Conservation (phyloP, 2,329 filamentous ascomycete species). For the Apiospora koreana region DNA sequence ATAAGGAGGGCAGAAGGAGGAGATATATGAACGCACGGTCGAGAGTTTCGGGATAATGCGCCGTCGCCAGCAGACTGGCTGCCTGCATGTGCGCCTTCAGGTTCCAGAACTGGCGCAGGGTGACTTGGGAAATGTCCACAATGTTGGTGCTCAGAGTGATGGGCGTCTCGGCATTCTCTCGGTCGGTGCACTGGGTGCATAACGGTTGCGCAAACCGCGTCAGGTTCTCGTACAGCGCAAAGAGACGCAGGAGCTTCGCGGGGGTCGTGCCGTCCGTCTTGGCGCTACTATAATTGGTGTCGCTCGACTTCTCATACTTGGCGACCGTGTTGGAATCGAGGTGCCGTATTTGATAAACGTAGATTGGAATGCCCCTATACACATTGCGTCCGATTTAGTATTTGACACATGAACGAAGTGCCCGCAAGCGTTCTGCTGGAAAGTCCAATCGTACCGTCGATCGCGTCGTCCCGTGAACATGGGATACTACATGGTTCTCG, state of each 20-base stretch:
- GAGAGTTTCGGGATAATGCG: slow-evolving; percentile 92
- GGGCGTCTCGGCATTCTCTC: slow-evolving; percentile 75
- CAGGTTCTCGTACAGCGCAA: slow-evolving; percentile 91
- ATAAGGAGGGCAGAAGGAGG: not conserved
- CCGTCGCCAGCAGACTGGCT: slow-evolving; percentile 83
- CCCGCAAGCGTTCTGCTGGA: not conserved
- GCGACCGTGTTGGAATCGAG: slow-evolving; percentile 81
- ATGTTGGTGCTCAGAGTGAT: slow-evolving; percentile 94
- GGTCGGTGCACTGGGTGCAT: slow-evolving; percentile 72
- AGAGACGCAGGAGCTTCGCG: slow-evolving; percentile 78
- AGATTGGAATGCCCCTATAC: slow-evolving; percentile 81
- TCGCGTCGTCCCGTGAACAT: slow-evolving; percentile 94
- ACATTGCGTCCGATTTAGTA: not conserved
- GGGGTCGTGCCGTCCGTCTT: slow-evolving; percentile 67
- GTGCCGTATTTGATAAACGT: slow-evolving; percentile 83
- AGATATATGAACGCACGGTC: slow-evolving; percentile 66
- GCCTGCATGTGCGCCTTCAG: slow-evolving; percentile 92
- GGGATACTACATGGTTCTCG: slow-evolving; percentile 67
- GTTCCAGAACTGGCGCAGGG: slow-evolving; percentile 94
- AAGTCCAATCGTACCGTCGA: slow-evolving; percentile 43
- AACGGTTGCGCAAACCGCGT: slow-evolving; percentile 85
- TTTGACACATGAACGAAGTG: not conserved
- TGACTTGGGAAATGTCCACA: slow-evolving; percentile 86
- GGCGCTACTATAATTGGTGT: slow-evolving; percentile 55
- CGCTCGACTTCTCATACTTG: slow-evolving; percentile 69